Evolutionary conservation across 257 asterid species (phyloP), one percentile per base, ranked within the genome.

Genomic region (Thymus quinquecostatus): DNA sequence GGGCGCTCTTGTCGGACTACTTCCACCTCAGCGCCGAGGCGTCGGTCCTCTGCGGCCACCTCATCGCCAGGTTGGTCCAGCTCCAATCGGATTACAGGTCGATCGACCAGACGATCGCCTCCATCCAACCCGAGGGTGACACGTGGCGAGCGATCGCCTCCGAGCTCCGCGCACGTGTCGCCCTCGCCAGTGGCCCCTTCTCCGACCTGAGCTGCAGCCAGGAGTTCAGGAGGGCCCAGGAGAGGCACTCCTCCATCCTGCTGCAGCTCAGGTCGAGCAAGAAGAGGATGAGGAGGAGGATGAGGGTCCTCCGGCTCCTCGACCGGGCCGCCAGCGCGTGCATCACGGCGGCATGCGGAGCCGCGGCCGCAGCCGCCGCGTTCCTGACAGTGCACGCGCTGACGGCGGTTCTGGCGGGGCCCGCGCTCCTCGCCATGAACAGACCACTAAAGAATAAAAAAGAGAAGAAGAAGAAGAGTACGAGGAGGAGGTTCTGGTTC

Each of bases 21-120:
- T 92, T 92, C 68, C 68, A 84, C 9, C 63, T 85, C 28, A 92
- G 96, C 62, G 95, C 95, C 0, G 96, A 88, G 27, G 96, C 98
- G 2, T 88, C 95, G 0, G 63, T 43, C 41, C 73, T 87, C 67
- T 92, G 96, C 80, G 82, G 79, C 85, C 77, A 72, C 4, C 87
- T 92, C 7, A 85, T 92, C 11, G 74, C 61, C 69, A 69, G 70
- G 80, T 71, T 87, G 7, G 72, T 44, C 77, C 86, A 82, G 50
- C 71, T 88, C 40, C 91, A 81, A 74, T 62, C 88, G 5, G 81
- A 85, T 50, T 71, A 76, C 73, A 61, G 7, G 0, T 70, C 72
- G 41, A 72, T 88, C 30, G 74, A 75, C 45, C 79, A 76, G 54
- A 65, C 79, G 30, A 81, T 87, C 59, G 78, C 77, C 67, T 74